Evolutionary conservation across 371 early-diverging fungal genomes (phyloP).

Genomic region (Rhizopus microsporus): DNA sequence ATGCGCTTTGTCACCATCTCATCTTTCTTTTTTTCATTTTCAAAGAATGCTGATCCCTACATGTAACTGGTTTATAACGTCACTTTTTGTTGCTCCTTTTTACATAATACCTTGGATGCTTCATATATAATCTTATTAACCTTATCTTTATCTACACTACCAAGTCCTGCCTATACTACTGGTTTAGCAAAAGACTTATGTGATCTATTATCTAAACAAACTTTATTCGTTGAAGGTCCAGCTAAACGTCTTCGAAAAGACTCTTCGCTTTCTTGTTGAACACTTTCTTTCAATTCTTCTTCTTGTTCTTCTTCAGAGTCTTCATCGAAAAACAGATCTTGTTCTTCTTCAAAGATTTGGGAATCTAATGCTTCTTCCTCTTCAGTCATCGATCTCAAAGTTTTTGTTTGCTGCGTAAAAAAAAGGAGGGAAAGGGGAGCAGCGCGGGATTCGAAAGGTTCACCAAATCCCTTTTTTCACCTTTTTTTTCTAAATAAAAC

Average conservation of each 20-base stretch:
- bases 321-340: constrained; percentile 41
- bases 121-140: constrained; percentile 61
- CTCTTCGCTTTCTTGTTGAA: constrained; percentile 5
- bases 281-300: constrained; percentile 5
- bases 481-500: neutral
- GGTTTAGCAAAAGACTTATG: neutral
- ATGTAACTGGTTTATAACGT: neutral
- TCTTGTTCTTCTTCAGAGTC: constrained; percentile 5
- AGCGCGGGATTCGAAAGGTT: neutral
- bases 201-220: constrained; percentile 3
- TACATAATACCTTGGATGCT: constrained; percentile 51
- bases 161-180: constrained; percentile 47
- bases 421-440: neutral
- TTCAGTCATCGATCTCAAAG: neutral
- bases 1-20: constrained; percentile 48
- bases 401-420: constrained; percentile 2
- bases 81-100: neutral
- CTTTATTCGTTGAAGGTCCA: constrained; percentile 45
- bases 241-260: constrained; percentile 38
- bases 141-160: constrained; percentile 42
- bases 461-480: neutral
- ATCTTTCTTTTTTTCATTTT: constrained; percentile 55
- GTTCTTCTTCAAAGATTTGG: constrained; percentile 39
- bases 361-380: constrained; percentile 22
- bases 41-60: constrained; percentile 64